Evolutionary conservation across 257 asterid genomes (phyloP), one percentile per base, ranked within the genome.

Genomic region (Penstemon davidsonii): DNA sequence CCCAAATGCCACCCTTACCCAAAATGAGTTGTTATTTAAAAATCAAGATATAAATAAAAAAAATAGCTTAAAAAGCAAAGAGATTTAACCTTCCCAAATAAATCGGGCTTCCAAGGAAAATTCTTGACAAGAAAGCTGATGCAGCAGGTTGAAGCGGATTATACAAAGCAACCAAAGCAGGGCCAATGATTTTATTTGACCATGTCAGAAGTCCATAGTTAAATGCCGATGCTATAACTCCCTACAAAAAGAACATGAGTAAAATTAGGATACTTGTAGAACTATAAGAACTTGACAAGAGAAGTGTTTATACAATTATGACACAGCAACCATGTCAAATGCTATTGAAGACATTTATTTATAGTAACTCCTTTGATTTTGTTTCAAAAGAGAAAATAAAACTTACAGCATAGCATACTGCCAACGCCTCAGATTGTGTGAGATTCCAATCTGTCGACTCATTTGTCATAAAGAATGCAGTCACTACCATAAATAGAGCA

Each of bases 321-420:
- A 55, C 9, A 11, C 25, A 55, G 55, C 51, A 5, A 44, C 13
- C 15, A 65, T 33, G 55, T 19, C 5, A 39, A 39, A 50, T 64
- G 59, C 37, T 49, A 18, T 45, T 9, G 33, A 71, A 19, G 60
- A 60, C 39, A 25, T 68, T 52, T 39, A 41, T 41, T 59, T 49
- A 44, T 25, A 71, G 3, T 41, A 67, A 70, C 47, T 51, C 59
- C 7, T 13, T 4, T 3, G 40, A 55, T 60, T 55, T 61, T 66
- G 58, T 61, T 40, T 2, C 38, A 36, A 44, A 49, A 4, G n/a
- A 61, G 54, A 62, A 70, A 52, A 67, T 12, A 43, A 9, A 69
- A 73, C 96, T 88, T 86, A 94, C 99, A 76, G 97, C 96, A 76
- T 91, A 94, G 79, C 77, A 81, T 9, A 94, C 97, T 60, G 99